These are phyloP conservation scores for Trypanosoma avium DNA, from an alignment of 208 protist species.

Conservation along the genomic window DNA sequence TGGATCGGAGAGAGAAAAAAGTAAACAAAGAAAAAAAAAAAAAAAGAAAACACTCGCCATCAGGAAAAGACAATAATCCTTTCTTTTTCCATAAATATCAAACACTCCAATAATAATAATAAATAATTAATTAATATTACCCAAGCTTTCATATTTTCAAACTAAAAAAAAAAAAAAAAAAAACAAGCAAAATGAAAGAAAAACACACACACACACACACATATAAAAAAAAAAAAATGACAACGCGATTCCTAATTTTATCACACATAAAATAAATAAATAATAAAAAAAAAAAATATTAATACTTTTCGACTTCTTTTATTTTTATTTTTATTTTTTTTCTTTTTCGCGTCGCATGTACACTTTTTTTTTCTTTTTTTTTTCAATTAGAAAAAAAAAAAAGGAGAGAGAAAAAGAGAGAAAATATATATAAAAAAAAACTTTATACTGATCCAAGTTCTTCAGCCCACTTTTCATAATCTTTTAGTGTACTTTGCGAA, in stretches of 20 bases:
- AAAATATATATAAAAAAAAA: neutral
- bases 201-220: neutral
- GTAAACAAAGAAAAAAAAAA: conserved; percentile 5
- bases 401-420: neutral
- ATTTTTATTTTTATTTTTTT: conserved; percentile 6
- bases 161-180: neutral
- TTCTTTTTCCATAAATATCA: too few relatives aligned
- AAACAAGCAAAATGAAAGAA: neutral
- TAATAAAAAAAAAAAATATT: neutral
- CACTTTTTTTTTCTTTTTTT: conserved; percentile 2
- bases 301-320: neutral
- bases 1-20: neutral
- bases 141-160: too few relatives aligned
- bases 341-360: too few relatives aligned
- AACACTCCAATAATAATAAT: too few relatives aligned
- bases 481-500: conserved; percentile 18
- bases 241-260: neutral
- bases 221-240: conserved; percentile 1
- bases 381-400: conserved; percentile 1
- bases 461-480: conserved; percentile 35
- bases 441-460: conserved; percentile 32
- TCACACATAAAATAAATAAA: neutral
- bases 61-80: too few relatives aligned
- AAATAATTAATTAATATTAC: too few relatives aligned
- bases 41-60: too few relatives aligned